Base-by-base conservation (phyloP, 345 rosid genomes). In the Carallia brachiata region DNA sequence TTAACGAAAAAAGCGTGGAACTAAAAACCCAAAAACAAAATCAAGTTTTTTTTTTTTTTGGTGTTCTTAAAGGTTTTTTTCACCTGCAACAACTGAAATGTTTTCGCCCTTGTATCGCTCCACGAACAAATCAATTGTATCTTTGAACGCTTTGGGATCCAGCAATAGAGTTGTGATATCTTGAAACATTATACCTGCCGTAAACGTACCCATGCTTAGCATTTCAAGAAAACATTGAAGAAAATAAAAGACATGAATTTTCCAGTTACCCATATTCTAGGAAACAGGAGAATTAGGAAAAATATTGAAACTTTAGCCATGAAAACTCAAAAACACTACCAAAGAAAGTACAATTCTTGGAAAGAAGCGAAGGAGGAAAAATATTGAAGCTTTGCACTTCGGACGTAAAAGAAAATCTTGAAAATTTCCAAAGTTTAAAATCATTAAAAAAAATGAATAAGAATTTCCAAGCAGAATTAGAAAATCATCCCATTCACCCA, bases 1-100 rank as follows among this genome's bases (percentile, higher is more conserved):
- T 62, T 47, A 36, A 52, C 50, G 32, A 71, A 44, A 23, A 59
- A 59, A 67, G 52, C 52, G 60, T 58, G 56, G 55, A 44, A 63
- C 39, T 13, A 67, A 65, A 65, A 58, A 58, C 47, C 8, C 6
- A 17, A 28, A 50, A 36, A 28, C 44, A 18, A 50, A 30, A 56
- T 32, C 13, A 56, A 30, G 7, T 23, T 4, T 2, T 44, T 12
- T 13, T 18, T 18, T 4, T 2, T 44, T 12, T 13, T 7, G 60
- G 36, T 13, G 62, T 15, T 17, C 58, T 31, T 31, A 27, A 52
- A 40, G 65, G 54, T 12, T 7, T 28, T 23, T 40, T 57, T 78
- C 81, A 96, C 99, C 99, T 86, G 97, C 97, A 84, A 96, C 98
- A 59, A 88, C 98, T 36, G 98, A 85, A 67, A 96, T 95, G 85